A percentile compares a stretch with the other conserved stretches of the same genome.
phyloP scores from a whole-genome alignment of 2,329 filamentous ascomycete genomes.

The Aspergillus pseudoglaucus region DNA sequence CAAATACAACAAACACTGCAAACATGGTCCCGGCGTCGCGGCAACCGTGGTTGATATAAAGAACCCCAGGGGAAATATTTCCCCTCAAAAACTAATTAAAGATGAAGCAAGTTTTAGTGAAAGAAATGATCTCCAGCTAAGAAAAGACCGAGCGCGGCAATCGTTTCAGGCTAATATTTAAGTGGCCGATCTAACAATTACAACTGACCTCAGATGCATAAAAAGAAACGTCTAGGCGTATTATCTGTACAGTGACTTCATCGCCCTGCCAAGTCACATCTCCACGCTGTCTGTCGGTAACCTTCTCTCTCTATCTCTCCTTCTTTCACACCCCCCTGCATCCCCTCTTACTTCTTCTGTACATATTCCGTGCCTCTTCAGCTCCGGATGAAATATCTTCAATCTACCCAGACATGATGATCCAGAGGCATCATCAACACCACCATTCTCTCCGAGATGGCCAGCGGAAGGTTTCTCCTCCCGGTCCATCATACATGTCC shows the following conservation, averaged over 20 bases:
- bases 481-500: slow-evolving; percentile 42
- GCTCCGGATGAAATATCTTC: neutral
- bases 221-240: neutral
- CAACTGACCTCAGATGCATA: neutral
- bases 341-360: neutral
- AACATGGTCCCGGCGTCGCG: neutral
- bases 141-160: neutral
- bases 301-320: neutral
- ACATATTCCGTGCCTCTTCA: neutral
- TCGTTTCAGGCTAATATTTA: neutral
- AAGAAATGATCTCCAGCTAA: neutral
- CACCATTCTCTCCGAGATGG: slow-evolving; percentile 16
- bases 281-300: neutral
- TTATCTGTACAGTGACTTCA: neutral
- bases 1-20: neutral
- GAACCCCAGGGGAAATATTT: neutral
- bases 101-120: neutral
- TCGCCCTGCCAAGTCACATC: neutral
- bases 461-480: slow-evolving; percentile 41
- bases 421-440: slow-evolving; percentile 31
- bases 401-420: slow-evolving; percentile 20
- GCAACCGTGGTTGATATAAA: neutral
- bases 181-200: neutral
- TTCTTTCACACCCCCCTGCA: neutral
- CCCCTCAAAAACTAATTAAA: neutral